phyloP scores from a whole-genome alignment of 2,329 filamentous ascomycete species.

The Lecanicillium sp. region DNA sequence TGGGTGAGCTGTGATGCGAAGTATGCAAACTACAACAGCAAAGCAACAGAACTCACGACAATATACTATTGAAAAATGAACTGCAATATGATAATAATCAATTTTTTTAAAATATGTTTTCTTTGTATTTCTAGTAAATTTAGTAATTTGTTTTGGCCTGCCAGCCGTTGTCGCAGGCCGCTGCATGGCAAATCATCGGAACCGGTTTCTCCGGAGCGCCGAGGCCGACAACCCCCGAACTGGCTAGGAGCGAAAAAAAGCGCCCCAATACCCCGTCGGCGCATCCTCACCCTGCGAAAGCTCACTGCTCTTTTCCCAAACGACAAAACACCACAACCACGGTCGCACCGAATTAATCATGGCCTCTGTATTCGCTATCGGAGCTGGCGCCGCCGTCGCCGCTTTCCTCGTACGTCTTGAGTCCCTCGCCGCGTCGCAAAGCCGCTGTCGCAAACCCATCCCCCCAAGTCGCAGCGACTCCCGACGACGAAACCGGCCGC shows the following conservation, averaged over 20 bases:
- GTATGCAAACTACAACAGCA: too few relatives aligned
- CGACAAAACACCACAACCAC: too few relatives aligned
- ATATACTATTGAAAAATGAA: neutral
- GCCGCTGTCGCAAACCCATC: neutral
- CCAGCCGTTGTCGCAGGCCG: too few relatives aligned
- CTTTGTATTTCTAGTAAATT: too few relatives aligned
- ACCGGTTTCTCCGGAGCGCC: slow-evolving; percentile 6
- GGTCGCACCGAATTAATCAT: slow-evolving; percentile 24
- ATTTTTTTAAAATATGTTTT: neutral
- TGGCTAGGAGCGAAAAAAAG: slow-evolving; percentile 1
- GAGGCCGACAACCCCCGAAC: slow-evolving; percentile 8
- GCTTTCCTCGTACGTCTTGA: slow-evolving; percentile 43
- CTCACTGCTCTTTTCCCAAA: slow-evolving; percentile 1
- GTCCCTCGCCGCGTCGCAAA: neutral
- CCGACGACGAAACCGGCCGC: too few relatives aligned
- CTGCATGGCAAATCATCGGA: neutral
- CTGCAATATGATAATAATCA: neutral
- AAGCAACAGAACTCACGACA: too few relatives aligned
- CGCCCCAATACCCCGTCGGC: too few relatives aligned
- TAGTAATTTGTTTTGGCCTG: too few relatives aligned
- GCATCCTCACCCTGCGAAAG: too few relatives aligned
- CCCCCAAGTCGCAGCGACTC: neutral
- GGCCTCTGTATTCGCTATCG: slow-evolving; percentile 40
- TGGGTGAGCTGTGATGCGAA: too few relatives aligned
- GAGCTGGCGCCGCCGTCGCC: slow-evolving; percentile 44